Percentiles rank a stretch among this genome's conserved stretches.
Evolutionary conservation across 2,329 filamentous ascomycete species (phyloP).

Genomic region (Sporothrix protearum): DNA sequence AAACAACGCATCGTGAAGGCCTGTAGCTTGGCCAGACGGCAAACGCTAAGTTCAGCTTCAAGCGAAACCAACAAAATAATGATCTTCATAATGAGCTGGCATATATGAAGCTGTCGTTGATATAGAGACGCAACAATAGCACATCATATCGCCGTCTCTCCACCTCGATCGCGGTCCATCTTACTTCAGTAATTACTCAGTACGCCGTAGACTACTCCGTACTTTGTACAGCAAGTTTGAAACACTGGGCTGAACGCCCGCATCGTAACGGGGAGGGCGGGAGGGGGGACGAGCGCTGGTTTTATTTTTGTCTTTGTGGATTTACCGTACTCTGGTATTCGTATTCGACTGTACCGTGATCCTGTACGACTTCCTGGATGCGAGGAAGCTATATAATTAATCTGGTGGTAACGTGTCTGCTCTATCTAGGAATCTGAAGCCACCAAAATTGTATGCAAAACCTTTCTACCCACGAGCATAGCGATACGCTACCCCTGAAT

Average conservation of each 20-base stretch:
- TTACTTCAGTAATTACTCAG: not conserved
- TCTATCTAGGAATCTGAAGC: too few species aligned
- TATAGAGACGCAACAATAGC: not conserved
- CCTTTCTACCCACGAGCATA: too few species aligned
- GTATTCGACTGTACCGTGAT: too few species aligned
- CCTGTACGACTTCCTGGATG: too few species aligned
- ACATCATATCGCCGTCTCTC: not conserved
- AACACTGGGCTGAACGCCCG: conserved; percentile 10
- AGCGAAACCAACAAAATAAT: not conserved
- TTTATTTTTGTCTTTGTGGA: conserved; percentile 18
- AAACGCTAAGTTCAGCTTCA: not conserved
- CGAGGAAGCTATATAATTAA: too few species aligned
- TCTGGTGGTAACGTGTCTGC: too few species aligned
- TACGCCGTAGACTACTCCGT: too few species aligned
- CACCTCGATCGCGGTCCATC: not conserved
- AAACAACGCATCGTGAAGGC: not conserved
- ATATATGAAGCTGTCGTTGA: not conserved
- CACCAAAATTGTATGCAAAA: too few species aligned
- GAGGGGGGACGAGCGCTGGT: not conserved
- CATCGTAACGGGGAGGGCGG: not conserved
- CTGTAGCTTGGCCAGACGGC: not conserved
- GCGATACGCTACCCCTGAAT: too few species aligned
- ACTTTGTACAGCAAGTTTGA: too few species aligned
- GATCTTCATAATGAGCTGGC: not conserved
- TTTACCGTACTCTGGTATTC: too few species aligned